These are phyloP conservation scores for Akanthomyces uredinophilus DNA, from an alignment of 2,329 filamentous ascomycete species.

Conservation along the genomic window DNA sequence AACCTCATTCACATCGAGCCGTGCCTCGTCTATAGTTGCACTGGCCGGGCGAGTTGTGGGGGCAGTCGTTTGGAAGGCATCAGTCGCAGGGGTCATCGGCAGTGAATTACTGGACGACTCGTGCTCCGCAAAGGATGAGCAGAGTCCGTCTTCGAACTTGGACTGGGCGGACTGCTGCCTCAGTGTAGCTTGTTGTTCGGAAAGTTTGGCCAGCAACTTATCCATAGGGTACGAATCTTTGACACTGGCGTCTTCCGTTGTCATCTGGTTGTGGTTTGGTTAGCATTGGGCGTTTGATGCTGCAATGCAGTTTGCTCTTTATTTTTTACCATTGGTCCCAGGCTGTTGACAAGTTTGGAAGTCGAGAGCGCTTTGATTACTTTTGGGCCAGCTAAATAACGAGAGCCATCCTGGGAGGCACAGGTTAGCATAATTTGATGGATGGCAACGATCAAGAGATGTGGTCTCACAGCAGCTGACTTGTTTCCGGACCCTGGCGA, in stretches of 20 bases:
- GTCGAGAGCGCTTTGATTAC: slow-evolving; percentile 44
- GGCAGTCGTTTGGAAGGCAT: slow-evolving; percentile 44
- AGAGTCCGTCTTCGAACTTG: slow-evolving; percentile 33
- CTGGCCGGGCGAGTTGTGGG: slow-evolving; percentile 51
- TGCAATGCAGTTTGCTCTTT: background rate
- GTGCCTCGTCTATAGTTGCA: slow-evolving; percentile 39
- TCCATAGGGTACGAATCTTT: slow-evolving; percentile 56
- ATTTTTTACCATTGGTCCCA: slow-evolving; percentile 44
- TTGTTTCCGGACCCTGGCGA: background rate
- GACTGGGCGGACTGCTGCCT: slow-evolving; percentile 51
- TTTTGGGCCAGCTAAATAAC: slow-evolving; percentile 32
- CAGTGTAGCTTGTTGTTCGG: slow-evolving; percentile 62
- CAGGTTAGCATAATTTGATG: slow-evolving; percentile 18
- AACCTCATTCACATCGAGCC: slow-evolving; percentile 51
- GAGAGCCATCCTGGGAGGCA: slow-evolving; percentile 20
- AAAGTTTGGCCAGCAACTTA: slow-evolving; percentile 65
- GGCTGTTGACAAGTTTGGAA: slow-evolving; percentile 52
- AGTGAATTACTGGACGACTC: slow-evolving; percentile 53
- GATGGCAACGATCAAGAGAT: background rate
- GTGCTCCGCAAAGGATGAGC: slow-evolving; percentile 38
- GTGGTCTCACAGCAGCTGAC: background rate
- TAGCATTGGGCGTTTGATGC: background rate
- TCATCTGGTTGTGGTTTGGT: slow-evolving; percentile 3
- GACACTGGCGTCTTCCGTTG: slow-evolving; percentile 18
- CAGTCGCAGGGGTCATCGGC: slow-evolving; percentile 57